Evolutionary conservation across 257 asterid genomes (phyloP).

Genomic region (Solanum piurae): DNA sequence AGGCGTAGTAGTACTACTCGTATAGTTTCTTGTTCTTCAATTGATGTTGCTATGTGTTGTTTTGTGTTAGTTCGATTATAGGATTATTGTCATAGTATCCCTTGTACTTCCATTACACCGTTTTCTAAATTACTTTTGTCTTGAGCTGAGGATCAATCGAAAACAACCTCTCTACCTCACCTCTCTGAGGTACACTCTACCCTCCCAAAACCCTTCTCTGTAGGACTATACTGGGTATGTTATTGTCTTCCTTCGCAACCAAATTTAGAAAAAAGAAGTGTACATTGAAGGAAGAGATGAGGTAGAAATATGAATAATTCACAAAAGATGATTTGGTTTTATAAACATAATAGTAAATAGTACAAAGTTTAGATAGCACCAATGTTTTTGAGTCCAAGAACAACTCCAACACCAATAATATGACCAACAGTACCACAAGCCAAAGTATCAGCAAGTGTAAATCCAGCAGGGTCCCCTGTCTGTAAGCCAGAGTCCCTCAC

Average conservation of each 20-base stretch:
- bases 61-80: background rate
- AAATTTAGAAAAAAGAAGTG: background rate
- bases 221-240: background rate
- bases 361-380: slow-evolving; percentile 35
- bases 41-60: background rate
- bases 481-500: slow-evolving; percentile 83
- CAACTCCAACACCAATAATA: slow-evolving; percentile 93
- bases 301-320: background rate
- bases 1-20: background rate
- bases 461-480: slow-evolving; percentile 96
- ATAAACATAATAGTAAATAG: background rate
- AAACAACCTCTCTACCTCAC: background rate
- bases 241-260: background rate
- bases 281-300: background rate
- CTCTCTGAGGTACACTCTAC: background rate
- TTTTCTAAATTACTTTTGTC: too few species aligned
- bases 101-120: too few species aligned
- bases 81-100: background rate
- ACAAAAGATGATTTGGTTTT: background rate
- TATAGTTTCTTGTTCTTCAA: background rate
- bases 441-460: slow-evolving; percentile 89
- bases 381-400: slow-evolving; percentile 78
- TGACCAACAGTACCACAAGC: slow-evolving; percentile 87
- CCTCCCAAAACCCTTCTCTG: background rate
- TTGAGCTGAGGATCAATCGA: fast-evolving